phyloP scores from a whole-genome alignment of 2,329 filamentous ascomycete species.

The Coleophoma crateriformis region DNA sequence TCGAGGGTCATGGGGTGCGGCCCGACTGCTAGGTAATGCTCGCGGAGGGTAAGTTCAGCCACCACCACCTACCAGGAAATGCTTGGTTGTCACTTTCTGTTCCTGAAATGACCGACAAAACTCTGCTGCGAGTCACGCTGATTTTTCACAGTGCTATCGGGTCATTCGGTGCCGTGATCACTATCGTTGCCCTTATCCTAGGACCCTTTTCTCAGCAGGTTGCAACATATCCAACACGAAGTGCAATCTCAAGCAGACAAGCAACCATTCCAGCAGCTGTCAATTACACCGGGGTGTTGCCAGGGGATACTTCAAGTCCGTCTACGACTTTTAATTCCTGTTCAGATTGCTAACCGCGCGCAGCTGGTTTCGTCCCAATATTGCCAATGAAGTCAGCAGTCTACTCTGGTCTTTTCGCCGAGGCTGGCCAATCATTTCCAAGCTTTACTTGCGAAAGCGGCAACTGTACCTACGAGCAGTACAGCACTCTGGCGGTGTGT shows the following conservation, averaged over 20 bases:
- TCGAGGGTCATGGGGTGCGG: not conserved
- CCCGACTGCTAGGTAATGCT: not conserved
- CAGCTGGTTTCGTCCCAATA: constrained; percentile 1
- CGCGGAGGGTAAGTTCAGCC: not conserved
- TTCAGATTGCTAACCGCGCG: not conserved
- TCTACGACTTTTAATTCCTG: too few relatives aligned
- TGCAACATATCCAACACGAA: not conserved
- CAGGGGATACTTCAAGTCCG: not conserved
- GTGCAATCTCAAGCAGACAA: not conserved
- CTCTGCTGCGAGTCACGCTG: not conserved
- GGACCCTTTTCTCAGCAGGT: constrained; percentile 1
- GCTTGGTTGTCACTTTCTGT: not conserved
- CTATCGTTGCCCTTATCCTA: not conserved
- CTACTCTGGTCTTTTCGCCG: not conserved
- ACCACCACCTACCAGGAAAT: not conserved
- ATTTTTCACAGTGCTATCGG: not conserved
- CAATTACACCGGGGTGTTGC: not conserved
- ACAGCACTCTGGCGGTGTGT: not conserved
- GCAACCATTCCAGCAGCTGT: not conserved
- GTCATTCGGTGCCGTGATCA: not conserved
- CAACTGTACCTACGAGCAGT: not conserved
- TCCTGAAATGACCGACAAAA: not conserved
- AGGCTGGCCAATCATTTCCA: not conserved
- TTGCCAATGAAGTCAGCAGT: not conserved
- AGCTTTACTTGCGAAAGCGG: not conserved